phyloP scores from a whole-genome alignment of 768 basidiomycete genomes.

The Xerocomus brunneocitrinus region DNA sequence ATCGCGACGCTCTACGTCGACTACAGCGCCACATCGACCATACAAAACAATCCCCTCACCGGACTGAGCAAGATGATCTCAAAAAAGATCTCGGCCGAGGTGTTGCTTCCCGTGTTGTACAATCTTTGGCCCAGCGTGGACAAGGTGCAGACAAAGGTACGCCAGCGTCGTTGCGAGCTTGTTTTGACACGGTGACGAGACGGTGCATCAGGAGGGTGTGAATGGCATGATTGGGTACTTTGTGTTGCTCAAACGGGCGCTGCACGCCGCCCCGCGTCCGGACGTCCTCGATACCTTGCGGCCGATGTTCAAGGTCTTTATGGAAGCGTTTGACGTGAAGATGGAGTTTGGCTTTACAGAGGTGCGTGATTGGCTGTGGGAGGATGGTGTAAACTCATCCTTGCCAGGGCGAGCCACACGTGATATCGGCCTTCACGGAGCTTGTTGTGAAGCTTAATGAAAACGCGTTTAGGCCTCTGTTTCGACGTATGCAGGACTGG shows the following conservation, averaged over 20 bases:
- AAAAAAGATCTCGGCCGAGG: conserved; percentile 64
- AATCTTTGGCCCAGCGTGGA: conserved; percentile 48
- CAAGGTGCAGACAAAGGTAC: conserved; percentile 36
- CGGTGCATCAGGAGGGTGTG: conserved; percentile 18
- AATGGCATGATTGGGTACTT: conserved; percentile 48
- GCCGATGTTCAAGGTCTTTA: conserved; percentile 68
- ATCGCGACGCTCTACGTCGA: conserved; percentile 57
- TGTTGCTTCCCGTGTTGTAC: conserved; percentile 60
- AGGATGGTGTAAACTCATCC: background rate
- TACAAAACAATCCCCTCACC: conserved; percentile 27
- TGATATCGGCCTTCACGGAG: conserved; percentile 77
- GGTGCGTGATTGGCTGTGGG: conserved; percentile 15
- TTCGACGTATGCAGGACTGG: conserved; percentile 93
- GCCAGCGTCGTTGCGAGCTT: background rate
- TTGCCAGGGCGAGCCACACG: conserved; percentile 46
- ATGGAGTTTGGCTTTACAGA: conserved; percentile 24
- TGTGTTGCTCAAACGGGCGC: conserved; percentile 55
- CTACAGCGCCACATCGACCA: conserved; percentile 15
- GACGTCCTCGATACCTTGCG: conserved; percentile 65
- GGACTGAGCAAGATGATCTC: conserved; percentile 59
- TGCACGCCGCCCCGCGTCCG: conserved; percentile 61
- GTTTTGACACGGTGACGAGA: background rate
- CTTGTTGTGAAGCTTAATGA: conserved; percentile 93
- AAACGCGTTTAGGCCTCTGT: conserved; percentile 82
- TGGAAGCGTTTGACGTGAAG: conserved; percentile 67